These are phyloP conservation scores for Aaosphaeria pasadenensis DNA, from an alignment of 2,329 filamentous ascomycete genomes.

Conservation along the genomic window DNA sequence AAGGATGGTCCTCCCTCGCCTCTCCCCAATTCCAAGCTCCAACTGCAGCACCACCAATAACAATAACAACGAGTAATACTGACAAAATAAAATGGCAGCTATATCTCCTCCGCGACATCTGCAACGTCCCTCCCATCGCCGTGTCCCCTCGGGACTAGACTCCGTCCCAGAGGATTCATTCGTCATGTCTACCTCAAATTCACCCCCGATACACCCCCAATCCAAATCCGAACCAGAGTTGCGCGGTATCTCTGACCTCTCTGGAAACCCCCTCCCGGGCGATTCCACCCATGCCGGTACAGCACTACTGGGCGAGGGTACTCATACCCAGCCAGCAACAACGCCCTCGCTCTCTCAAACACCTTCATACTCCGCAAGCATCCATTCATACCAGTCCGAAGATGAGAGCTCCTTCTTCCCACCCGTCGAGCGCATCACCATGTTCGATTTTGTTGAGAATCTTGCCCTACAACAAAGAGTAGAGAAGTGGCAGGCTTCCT, in stretches of 20 bases:
- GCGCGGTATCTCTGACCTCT: constrained; percentile 19
- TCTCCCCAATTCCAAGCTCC: not conserved
- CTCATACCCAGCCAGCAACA: constrained; percentile 38
- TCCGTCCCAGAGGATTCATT: constrained; percentile 28
- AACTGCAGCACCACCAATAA: not conserved
- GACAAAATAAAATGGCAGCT: constrained; percentile 23
- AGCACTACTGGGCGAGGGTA: constrained; percentile 41
- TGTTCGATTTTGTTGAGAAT: constrained; percentile 94
- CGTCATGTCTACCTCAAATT: constrained; percentile 24
- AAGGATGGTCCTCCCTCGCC: too few species aligned
- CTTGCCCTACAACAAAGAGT: constrained; percentile 84
- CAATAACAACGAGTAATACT: constrained; percentile 7
- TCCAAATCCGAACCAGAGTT: constrained; percentile 31
- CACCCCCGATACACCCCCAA: constrained; percentile 6
- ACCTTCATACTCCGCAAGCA: constrained; percentile 77
- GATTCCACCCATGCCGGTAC: constrained; percentile 23
- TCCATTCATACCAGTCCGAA: constrained; percentile 79
- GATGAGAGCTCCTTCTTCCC: constrained; percentile 63
- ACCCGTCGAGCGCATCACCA: constrained; percentile 81
- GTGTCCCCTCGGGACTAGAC: constrained; percentile 25
- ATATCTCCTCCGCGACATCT: constrained; percentile 24
- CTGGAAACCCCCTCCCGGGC: constrained; percentile 18
- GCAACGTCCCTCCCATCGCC: constrained; percentile 22
- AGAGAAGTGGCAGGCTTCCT: constrained; percentile 81
- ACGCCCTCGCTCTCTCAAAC: constrained; percentile 68